phyloP scores from a whole-genome alignment of 495 filamentous ascomycete species.

The Jackrogersella minutella region DNA sequence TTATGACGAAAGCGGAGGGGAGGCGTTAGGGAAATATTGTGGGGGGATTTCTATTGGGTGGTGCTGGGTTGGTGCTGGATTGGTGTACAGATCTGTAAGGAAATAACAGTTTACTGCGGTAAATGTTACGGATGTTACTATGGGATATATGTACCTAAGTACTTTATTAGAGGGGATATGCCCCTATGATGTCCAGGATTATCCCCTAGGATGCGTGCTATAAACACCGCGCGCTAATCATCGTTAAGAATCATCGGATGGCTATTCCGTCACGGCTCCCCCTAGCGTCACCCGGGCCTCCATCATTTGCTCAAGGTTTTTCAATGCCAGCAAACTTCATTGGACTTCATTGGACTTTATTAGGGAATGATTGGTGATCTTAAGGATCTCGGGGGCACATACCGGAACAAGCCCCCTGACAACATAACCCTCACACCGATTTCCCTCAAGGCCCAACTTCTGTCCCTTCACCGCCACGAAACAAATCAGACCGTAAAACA shows the following conservation, averaged over 20 bases:
- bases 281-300: conserved; percentile 32
- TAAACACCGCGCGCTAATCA: no score
- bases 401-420: conserved; percentile 8
- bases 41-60: background rate
- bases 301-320: conserved; percentile 34
- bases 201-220: no score
- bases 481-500: background rate
- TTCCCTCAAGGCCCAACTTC: conserved; percentile 8
- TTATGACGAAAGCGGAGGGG: conserved; percentile 30
- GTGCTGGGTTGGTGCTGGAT: no score
- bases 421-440: conserved; percentile 30
- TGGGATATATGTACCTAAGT: no score
- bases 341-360: background rate
- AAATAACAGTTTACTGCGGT: no score
- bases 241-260: conserved; percentile 11
- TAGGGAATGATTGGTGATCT: conserved; percentile 2
- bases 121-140: no score
- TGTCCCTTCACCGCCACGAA: conserved; percentile 20
- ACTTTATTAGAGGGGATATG: no score
- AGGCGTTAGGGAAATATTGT: background rate
- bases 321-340: background rate
- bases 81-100: no score
- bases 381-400: background rate
- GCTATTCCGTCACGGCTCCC: conserved; percentile 1
- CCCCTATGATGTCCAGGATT: no score